Percentiles rank a stretch among this genome's conserved stretches.
These are phyloP conservation scores for Leptographium wingfieldii DNA, from an alignment of 2,329 filamentous ascomycete species.

Conservation along the genomic window DNA sequence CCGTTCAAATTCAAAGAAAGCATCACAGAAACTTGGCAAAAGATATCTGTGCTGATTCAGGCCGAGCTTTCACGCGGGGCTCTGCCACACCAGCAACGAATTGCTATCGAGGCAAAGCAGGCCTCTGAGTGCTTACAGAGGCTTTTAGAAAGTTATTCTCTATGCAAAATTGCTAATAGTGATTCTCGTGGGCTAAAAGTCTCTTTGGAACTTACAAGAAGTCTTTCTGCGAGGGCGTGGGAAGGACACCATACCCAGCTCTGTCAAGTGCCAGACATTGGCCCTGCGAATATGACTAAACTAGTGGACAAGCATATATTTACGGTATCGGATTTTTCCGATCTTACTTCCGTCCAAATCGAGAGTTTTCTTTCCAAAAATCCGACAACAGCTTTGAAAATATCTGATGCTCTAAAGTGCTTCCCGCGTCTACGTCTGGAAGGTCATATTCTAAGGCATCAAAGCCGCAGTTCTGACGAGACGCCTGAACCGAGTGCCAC, in stretches of 20 bases:
- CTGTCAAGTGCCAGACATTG: slow-evolving; percentile 70
- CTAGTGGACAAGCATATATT: slow-evolving; percentile 58
- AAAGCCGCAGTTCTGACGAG: background rate
- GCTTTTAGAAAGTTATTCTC: slow-evolving; percentile 61
- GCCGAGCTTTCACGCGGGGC: slow-evolving; percentile 52
- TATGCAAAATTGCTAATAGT: slow-evolving; percentile 46
- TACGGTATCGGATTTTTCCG: slow-evolving; percentile 57
- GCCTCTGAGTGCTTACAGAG: slow-evolving; percentile 59
- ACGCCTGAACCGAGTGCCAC: slow-evolving; percentile 23
- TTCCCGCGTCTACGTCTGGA: slow-evolving; percentile 51
- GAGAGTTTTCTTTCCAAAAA: slow-evolving; percentile 68
- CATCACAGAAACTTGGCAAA: slow-evolving; percentile 54
- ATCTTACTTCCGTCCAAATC: slow-evolving; percentile 55
- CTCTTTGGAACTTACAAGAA: slow-evolving; percentile 66
- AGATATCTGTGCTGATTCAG: slow-evolving; percentile 68
- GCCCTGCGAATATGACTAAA: slow-evolving; percentile 61
- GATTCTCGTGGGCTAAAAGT: slow-evolving; percentile 58
- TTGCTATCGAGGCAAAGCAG: slow-evolving; percentile 46
- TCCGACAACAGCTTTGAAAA: slow-evolving; percentile 65
- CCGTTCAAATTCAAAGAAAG: slow-evolving; percentile 59
- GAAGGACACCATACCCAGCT: slow-evolving; percentile 72
- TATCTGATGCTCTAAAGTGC: slow-evolving; percentile 49
- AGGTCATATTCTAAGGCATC: slow-evolving; percentile 19
- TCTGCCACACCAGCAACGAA: slow-evolving; percentile 33
- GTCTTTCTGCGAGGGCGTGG: slow-evolving; percentile 64